These are phyloP conservation scores for Neocallimastix lanati DNA, from an alignment of 192 early-diverging fungal species.

Conservation along the genomic window DNA sequence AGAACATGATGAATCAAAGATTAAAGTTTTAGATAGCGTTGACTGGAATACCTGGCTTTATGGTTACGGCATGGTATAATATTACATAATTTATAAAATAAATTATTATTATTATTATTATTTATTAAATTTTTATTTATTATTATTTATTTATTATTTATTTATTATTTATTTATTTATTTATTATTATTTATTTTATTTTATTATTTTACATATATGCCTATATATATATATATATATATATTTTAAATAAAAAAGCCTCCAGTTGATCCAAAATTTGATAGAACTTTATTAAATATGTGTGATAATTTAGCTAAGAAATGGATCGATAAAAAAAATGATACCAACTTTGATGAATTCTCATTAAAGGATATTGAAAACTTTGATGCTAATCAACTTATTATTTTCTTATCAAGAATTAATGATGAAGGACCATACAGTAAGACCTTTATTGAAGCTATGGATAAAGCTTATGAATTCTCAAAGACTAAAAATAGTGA, in stretches of 20 bases:
- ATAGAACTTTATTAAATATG: slow-evolving; percentile 57
- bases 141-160: too few relatives aligned
- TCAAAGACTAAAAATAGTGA: slow-evolving; percentile 60
- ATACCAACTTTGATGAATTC: slow-evolving; percentile 27
- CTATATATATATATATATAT: too few relatives aligned
- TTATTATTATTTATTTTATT: too few relatives aligned
- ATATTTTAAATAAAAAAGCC: too few relatives aligned
- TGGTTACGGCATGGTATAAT: slow-evolving; percentile 54
- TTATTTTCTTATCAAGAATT: slow-evolving; percentile 7
- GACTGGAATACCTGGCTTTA: slow-evolving; percentile 86
- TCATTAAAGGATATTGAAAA: slow-evolving; percentile 33
- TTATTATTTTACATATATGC: too few relatives aligned
- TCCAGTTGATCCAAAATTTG: slow-evolving; percentile 65
- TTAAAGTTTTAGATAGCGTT: slow-evolving; percentile 51
- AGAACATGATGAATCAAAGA: slow-evolving; percentile 42
- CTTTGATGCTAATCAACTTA: slow-evolving; percentile 52
- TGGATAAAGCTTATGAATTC: slow-evolving; percentile 59
- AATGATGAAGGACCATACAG: slow-evolving; percentile 38
- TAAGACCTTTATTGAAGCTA: slow-evolving; percentile 30
- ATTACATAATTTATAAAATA: too few relatives aligned
- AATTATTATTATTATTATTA: too few relatives aligned
- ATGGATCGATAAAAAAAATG: slow-evolving; percentile 29
- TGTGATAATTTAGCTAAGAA: slow-evolving; percentile 60
- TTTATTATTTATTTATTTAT: too few relatives aligned
- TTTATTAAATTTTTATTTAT: too few relatives aligned